Base-by-base conservation (phyloP, 1,139 yeast genomes). In the Arxiozyma telluris region DNA sequence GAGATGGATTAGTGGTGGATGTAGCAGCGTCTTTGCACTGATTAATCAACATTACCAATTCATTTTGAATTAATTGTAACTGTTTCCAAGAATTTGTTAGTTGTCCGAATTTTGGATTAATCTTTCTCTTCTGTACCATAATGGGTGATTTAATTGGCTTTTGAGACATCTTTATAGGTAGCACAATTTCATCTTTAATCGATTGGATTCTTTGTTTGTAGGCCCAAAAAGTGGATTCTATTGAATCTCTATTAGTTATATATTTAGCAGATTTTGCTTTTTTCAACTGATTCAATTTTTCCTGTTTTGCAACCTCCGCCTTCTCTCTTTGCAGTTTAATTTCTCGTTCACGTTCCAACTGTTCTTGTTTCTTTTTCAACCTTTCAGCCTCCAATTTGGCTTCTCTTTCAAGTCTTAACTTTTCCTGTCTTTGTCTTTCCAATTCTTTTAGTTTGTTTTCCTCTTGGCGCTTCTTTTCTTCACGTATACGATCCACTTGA, bases 61-160 rank as follows among this genome's bases (percentile, higher is more conserved):
- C 90, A 2, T 63, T 57, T 3, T 77, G 72, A 21, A 90, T 76
- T 39, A 71, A 71, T 1, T 69, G 66, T 50, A 89, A 74, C 64
- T 93, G 96, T 2, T 67, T 54, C 53, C 67, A 70, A 50, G 91
- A 83, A 64, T 83, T 83, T 1, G 97, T 89, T 56, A 94, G 74
- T 71, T 93, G 98, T 15, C 98, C 98, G 60, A 94, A 82, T 64
- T 84, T 86, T 5, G 96, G 95, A 63, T 89, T 89, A 60, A 93
- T 80, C 62, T 84, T 82, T 53, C 97, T 75, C 65, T 85, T 84
- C 53, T 77, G 76, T 17, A 74, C 71, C 45, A 73, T 69, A 38
- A 76, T 66, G 21, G 64, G 62, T 39, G 72, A 73, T 55, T 75
- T 76, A 34, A 72, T 59, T 61, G 70, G 66, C 34, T 78, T 76